Conservation (phyloP, 75 land plant species). For the Isoetes taiwanensis region DNA sequence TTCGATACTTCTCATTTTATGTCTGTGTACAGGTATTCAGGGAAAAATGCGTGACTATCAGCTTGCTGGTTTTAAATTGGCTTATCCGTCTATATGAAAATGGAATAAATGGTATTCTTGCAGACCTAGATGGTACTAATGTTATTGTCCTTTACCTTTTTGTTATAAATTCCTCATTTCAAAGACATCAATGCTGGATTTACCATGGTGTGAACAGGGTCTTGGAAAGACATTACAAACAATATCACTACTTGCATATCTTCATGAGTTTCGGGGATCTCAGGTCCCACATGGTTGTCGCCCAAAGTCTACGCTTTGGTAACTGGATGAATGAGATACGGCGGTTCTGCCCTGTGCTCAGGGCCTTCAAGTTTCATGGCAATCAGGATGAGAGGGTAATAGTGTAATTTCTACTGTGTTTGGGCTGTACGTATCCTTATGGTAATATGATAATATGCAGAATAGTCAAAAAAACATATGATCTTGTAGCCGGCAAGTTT, state of each 20-base stretch:
- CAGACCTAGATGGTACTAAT: constrained; percentile 86
- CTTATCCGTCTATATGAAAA: constrained; percentile 91
- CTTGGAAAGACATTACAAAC: constrained; percentile 98
- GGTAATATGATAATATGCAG: constrained; percentile 27
- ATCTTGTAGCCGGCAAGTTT: constrained; percentile 88
- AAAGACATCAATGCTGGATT: neutral
- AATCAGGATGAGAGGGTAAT: constrained; percentile 88
- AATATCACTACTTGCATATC: constrained; percentile 82
- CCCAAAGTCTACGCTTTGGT: constrained; percentile 94
- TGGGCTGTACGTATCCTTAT: neutral
- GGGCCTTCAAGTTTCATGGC: constrained; percentile 90
- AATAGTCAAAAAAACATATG: constrained; percentile 52
- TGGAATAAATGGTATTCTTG: constrained; percentile 97
- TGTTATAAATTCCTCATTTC: neutral
- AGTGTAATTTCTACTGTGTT: neutral
- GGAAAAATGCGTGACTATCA: constrained; percentile 99
- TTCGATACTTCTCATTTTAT: neutral
- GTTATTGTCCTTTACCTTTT: neutral
- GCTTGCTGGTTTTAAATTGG: constrained; percentile 95
- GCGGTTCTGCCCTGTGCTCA: constrained; percentile 76
- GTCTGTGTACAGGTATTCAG: constrained; percentile 46
- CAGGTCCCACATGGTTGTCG: constrained; percentile 98
- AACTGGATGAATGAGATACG: constrained; percentile 99
- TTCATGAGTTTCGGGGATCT: constrained; percentile 86
- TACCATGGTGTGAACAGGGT: constrained; percentile 32